Evolutionary conservation across 2,329 filamentous ascomycete species (phyloP), one percentile per base, ranked within the genome.

Genomic region (Hymenoscyphus repandus): DNA sequence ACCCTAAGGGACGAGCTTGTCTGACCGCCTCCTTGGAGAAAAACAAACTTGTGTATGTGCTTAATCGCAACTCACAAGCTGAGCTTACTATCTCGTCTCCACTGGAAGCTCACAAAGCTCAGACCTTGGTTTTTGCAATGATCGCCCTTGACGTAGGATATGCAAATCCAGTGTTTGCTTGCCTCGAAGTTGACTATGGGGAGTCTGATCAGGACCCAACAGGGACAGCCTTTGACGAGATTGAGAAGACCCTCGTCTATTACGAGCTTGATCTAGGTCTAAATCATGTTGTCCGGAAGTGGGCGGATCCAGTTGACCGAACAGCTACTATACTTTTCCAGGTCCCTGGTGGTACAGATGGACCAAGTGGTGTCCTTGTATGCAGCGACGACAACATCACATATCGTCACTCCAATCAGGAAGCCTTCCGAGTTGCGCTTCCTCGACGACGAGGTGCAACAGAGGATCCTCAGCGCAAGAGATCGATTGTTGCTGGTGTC

Each of bases 11-110:
- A 50, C 83, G 93, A 73, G 95, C 95, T 49, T 96, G 92, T 66
- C 78, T 99, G 66, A 88, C 97, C 55, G 90, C 93, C 9, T 92
- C 91, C 5, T 79, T 92, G 49, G 95, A 99, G 73, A 99, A 99
- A 79, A 99, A 97, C 74, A 99, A 99, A 74, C 86, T 99, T 50
- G 93, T 99, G 60, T 99, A 99, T 71, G 92, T 99, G 64, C 78
- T 99, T 60, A 97, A 97, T 70, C 86, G 95, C 58, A 95, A 96
- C 71, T 82, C 90, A 2, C 90, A 97, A 70, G 91, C 91, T 15
- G 89, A 96, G 69, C 82, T 99, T 62, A 95, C 91, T 37, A 99
- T 99, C 45, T 99, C 93, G 5, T 99, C 93, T 12, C 93, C 93
- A 0, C 78, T 99, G 15, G 95, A 99, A 71, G 95, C 93, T 1